Evolutionary conservation across 306 rosid species (phyloP), one percentile per base, ranked within the genome.

Genomic region (Prosopis cineraria): DNA sequence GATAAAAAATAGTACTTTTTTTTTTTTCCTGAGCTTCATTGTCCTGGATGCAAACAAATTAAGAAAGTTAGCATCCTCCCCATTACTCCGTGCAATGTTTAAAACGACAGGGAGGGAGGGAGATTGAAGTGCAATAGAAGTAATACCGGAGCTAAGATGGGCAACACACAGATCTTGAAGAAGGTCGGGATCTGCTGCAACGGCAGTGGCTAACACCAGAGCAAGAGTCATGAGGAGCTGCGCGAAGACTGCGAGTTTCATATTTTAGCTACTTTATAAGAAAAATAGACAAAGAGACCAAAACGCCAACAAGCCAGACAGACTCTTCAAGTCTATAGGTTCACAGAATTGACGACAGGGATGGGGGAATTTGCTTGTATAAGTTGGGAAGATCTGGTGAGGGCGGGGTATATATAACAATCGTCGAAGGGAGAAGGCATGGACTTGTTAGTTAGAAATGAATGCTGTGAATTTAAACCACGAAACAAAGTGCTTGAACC

Each of bases 101-200:
- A 20, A n/a, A 59, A 47, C 24, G n/a, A 47, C 7, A 45, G 19
- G 7, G 55, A 10, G 7, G 19, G 3, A 76, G 2, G 52, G 29
- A 27, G 58, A 66, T 7, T 1, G 8, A 48, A 72, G 80, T 11
- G 25, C 20, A 48, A 29, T 3, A 30, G 82, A 69, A 70, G 7
- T 5, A 22, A 33, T 84, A 95, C 98, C 89, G 0, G 98, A 87
- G 58, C 78, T 5, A 76, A 84, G 89, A 87, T 92, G 92, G 20
- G 98, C 98, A 0, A 92, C 96, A 52, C 98, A 95, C 13, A 94
- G 71, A 68, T 95, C 98, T 86, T 95, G 98, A 83, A 95, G 96
- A 80, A 64, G 6, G 85, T 92, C 98, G 11, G 93, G 89, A 84
- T 95, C 98, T 76, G 97, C 89, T 22, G 84, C 63, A 44, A 78